Conservation (phyloP, 345 rosid genomes). For the Corchorus olitorius region DNA sequence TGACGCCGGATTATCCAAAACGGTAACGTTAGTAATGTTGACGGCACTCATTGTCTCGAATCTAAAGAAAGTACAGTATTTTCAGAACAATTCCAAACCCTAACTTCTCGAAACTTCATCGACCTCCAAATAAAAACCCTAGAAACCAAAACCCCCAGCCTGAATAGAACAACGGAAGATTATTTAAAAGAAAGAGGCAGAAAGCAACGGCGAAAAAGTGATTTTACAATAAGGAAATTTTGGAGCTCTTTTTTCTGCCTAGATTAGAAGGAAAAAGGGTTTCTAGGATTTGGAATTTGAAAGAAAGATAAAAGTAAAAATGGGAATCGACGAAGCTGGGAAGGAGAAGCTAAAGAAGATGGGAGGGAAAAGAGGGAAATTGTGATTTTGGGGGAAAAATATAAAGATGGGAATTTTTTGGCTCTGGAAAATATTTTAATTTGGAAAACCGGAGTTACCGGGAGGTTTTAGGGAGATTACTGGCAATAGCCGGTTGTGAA, state of each 20-base stretch:
- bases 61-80: slow-evolving; percentile 1
- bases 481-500: slow-evolving; percentile 34
- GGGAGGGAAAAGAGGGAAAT: background rate
- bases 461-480: slow-evolving; percentile 16
- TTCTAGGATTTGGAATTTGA: background rate
- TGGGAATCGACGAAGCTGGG: background rate
- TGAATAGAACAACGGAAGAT: background rate
- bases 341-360: background rate
- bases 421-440: background rate
- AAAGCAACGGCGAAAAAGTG: background rate
- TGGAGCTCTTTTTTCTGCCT: no score
- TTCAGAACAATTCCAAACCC: slow-evolving; percentile 27
- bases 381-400: background rate
- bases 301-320: background rate
- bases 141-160: background rate
- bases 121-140: slow-evolving; percentile 18
- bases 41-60: slow-evolving; percentile 76
- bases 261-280: background rate
- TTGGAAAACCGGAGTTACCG: slow-evolving; percentile 15
- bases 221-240: background rate
- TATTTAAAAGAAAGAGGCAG: background rate
- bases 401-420: background rate
- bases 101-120: slow-evolving; percentile 30
- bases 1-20: slow-evolving; percentile 87
- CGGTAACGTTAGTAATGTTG: slow-evolving; percentile 87